Evolutionary conservation across 768 basidiomycete species (phyloP), one percentile per base, ranked within the genome.

Genomic region (Melanogaster broomeanus): DNA sequence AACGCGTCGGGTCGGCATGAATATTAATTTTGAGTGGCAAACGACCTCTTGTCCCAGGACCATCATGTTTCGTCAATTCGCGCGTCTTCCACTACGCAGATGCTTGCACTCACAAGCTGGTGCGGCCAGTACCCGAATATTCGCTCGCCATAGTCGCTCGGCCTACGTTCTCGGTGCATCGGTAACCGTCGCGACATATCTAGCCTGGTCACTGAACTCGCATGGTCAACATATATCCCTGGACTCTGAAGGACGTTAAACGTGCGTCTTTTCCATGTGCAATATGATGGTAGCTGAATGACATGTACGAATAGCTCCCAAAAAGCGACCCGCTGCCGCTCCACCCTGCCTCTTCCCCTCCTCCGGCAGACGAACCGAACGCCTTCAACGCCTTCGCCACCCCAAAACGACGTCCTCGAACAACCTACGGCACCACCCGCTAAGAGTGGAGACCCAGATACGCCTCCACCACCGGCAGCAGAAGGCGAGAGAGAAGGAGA

Each of bases 41-140:
- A 21, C 43, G 19, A 40, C 46, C n/a, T 41, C 44, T 55, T 41
- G 24, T 13, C 30, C 49, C 30, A 18, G 11, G 46, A 53, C 53
- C 56, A 61, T 24, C 53, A 87, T 85, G 84, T 75, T 86, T 60
- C 71, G 79, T 56, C 74, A 78, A 53, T 67, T 83, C 16, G 69
- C 80, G 60, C 80, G 76, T 71, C 69, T 79, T 48, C 74, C 82
- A 19, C 65, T 84, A 7, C 77, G 78, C 52, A 73, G 82, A 63
- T 74, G 75, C 48, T 39, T 86, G 16, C 80, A 85, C 58, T 81
- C 84, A 19, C 63, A 64, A 37, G 58, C 56, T 45, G 48, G 62
- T 6, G 45, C 57, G 13, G 61, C 64, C 31, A 68, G 47, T 49
- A 8, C 62, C 54, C 35, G 48, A 43, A 38, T 19, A 27, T 60